Conservation (phyloP, 306 rosid genomes). For the Gleditsia sinensis region DNA sequence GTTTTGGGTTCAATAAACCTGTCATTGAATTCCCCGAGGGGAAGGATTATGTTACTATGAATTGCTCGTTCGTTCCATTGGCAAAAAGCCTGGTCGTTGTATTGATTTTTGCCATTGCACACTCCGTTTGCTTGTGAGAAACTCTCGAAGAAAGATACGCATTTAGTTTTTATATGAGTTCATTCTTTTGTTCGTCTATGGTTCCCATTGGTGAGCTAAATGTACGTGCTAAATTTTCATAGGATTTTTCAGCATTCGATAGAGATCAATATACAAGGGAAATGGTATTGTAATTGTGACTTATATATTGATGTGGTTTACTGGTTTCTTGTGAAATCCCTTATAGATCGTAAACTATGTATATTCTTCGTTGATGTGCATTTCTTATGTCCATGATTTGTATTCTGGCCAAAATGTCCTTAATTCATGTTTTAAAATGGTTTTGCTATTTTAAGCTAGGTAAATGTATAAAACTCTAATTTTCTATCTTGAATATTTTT, state of each 20-base stretch:
- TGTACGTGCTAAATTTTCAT: not conserved
- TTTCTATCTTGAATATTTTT: not conserved
- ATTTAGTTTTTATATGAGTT: not conserved
- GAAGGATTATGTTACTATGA: not conserved
- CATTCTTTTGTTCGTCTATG: not conserved
- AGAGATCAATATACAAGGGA: not conserved
- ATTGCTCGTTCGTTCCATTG: not conserved
- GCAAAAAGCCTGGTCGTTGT: not conserved
- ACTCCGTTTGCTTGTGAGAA: slow-evolving; percentile 20
- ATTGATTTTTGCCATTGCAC: not conserved
- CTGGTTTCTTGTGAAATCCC: not conserved
- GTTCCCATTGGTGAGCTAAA: not conserved
- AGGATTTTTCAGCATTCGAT: not conserved
- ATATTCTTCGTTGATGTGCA: not conserved
- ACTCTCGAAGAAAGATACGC: not conserved
- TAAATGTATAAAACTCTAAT: not conserved
- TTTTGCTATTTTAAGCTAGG: not conserved
- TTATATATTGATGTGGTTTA: not conserved
- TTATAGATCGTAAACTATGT: not conserved
- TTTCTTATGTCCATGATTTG: not conserved
- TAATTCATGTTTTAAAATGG: not conserved
- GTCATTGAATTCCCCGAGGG: slow-evolving; percentile 8
- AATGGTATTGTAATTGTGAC: not conserved
- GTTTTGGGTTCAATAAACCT: not conserved
- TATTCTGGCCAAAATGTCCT: not conserved